phyloP scores from a whole-genome alignment of 1,139 yeast genomes.

The Geotrichum restrictum region DNA sequence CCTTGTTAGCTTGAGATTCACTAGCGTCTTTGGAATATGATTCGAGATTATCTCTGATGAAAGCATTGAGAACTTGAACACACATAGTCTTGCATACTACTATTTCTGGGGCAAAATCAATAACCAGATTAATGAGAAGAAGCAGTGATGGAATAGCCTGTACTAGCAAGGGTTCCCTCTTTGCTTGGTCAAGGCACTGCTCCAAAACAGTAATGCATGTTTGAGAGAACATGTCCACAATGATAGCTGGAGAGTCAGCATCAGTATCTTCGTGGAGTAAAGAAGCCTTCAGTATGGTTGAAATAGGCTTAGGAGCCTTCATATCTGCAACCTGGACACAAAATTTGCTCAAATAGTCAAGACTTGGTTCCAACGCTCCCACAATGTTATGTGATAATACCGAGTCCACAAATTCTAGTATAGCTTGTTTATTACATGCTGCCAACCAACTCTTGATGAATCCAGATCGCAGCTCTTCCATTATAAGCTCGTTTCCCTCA shows the following conservation, averaged over 20 bases:
- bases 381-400: not conserved
- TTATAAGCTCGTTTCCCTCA: not conserved
- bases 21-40: not conserved
- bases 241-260: not conserved
- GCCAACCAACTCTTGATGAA: conserved; percentile 14
- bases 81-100: conserved; percentile 25
- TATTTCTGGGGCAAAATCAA: conserved; percentile 58
- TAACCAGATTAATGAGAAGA: conserved; percentile 50
- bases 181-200: not conserved
- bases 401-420: conserved; percentile 1
- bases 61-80: not conserved
- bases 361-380: conserved; percentile 1
- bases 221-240: not conserved
- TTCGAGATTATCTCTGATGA: not conserved
- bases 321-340: not conserved
- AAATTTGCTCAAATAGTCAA: conserved; percentile 6
- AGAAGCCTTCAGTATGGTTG: not conserved
- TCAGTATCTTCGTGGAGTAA: conserved; percentile 3
- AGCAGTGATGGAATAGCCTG: conserved; percentile 53
- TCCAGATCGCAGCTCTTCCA: conserved; percentile 3
- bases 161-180: not conserved
- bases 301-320: not conserved
- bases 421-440: conserved; percentile 2
- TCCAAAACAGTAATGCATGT: not conserved
- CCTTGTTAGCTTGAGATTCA: not conserved